Percentiles rank a stretch among this genome's conserved stretches.
Conservation (phyloP, 768 basidiomycete species). For the Podaxis sp. region DNA sequence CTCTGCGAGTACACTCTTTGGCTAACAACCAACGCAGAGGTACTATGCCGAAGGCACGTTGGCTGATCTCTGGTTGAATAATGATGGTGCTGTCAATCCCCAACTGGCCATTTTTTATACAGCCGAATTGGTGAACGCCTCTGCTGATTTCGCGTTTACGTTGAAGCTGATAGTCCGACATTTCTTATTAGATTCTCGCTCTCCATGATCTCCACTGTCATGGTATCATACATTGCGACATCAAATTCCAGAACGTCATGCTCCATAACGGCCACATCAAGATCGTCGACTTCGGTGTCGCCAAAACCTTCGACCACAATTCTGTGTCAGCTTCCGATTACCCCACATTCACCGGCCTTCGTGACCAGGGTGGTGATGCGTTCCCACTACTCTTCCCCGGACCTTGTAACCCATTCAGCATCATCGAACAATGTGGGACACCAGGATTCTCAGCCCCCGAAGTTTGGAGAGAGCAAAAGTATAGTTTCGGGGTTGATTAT, state of each 20-base stretch:
- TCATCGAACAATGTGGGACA: background rate
- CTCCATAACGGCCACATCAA: background rate
- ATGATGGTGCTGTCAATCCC: background rate
- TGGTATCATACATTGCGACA: background rate
- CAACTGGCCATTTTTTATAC: background rate
- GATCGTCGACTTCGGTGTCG: background rate
- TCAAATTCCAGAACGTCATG: conserved; percentile 1
- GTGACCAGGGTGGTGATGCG: background rate
- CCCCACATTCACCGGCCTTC: background rate
- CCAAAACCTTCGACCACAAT: background rate
- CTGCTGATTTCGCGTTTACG: background rate
- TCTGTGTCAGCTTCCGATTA: background rate
- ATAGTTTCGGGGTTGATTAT: background rate
- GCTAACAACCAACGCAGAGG: background rate
- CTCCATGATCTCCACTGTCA: background rate
- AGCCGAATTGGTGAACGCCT: background rate
- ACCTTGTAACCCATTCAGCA: background rate
- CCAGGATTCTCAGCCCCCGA: background rate
- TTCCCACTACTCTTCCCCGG: background rate
- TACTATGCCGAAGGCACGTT: background rate
- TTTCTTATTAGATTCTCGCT: background rate
- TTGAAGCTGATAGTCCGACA: background rate
- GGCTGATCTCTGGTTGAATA: background rate
- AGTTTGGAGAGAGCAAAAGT: background rate
- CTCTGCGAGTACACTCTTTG: background rate